Evolutionary conservation across 2,329 filamentous ascomycete genomes (phyloP).

Genomic region (Exophiala sp.): DNA sequence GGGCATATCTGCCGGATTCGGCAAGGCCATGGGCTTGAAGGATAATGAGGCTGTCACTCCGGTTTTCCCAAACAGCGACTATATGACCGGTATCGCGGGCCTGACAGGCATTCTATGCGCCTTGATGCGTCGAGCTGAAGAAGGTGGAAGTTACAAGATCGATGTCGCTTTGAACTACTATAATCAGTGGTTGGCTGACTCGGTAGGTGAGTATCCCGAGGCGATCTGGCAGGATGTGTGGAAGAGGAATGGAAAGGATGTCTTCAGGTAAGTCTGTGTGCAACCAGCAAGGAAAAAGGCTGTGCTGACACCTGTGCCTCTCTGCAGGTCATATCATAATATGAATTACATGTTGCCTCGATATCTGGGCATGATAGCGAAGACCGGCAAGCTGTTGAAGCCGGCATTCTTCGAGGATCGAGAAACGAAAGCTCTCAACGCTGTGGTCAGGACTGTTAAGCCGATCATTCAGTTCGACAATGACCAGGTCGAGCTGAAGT

Average conservation of each 20-base stretch:
- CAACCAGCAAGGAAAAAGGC: no score
- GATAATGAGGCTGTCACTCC: constrained; percentile 37
- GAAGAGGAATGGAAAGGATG: constrained; percentile 42
- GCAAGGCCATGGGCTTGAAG: constrained; percentile 31
- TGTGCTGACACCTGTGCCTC: no score
- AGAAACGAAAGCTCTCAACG: constrained; percentile 38
- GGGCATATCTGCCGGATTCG: constrained; percentile 39
- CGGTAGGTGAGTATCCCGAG: constrained; percentile 39
- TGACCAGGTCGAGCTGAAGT: constrained; percentile 41
- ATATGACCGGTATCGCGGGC: constrained; percentile 70
- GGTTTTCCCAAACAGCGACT: constrained; percentile 56
- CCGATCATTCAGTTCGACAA: constrained; percentile 43
- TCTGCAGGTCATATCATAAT: constrained; percentile 39
- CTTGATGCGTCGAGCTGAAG: constrained; percentile 59
- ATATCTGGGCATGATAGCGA: constrained; percentile 40
- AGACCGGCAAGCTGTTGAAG: constrained; percentile 45
- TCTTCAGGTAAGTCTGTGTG: constrained; percentile 44
- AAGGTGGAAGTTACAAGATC: constrained; percentile 39
- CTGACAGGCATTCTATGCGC: constrained; percentile 64
- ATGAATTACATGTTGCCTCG: constrained; percentile 44
- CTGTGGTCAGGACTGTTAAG: constrained; percentile 40
- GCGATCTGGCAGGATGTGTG: constrained; percentile 50
- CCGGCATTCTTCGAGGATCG: constrained; percentile 49
- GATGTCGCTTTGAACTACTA: constrained; percentile 34
- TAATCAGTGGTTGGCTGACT: constrained; percentile 41